Conservation (phyloP, 78 protist genomes). For the Dictyostelium capitatum region DNA sequence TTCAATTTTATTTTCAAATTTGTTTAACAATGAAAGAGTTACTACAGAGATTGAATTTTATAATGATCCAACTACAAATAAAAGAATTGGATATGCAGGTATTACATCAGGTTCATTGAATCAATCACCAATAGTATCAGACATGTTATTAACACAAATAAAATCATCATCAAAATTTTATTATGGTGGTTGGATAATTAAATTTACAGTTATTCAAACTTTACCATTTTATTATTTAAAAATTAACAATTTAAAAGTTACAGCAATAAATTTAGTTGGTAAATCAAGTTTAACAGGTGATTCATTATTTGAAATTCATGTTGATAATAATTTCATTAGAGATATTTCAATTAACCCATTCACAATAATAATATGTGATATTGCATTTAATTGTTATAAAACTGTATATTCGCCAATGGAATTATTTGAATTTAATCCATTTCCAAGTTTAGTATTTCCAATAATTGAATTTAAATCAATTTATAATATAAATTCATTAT, state of each 20-base stretch:
- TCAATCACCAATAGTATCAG: neutral
- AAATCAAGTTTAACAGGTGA: neutral
- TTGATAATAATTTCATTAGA: neutral
- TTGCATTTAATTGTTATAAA: neutral
- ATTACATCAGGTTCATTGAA: too few relatives aligned
- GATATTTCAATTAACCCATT: neutral
- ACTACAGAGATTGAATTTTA: too few relatives aligned
- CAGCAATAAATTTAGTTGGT: neutral
- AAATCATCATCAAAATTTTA: neutral
- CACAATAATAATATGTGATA: neutral
- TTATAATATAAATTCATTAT: neutral
- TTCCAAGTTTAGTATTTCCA: slow-evolving; percentile 5
- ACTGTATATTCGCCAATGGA: neutral
- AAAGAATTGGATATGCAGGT: too few relatives aligned
- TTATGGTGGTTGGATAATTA: neutral
- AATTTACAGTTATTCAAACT: neutral
- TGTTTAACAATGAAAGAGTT: too few relatives aligned
- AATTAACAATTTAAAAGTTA: neutral
- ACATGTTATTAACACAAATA: neutral
- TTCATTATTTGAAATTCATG: neutral
- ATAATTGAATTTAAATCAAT: neutral
- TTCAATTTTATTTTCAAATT: neutral
- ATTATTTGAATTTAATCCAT: neutral
- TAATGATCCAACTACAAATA: too few relatives aligned
- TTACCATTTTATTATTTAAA: neutral